Evolutionary conservation across 306 rosid genomes (phyloP), one percentile per base, ranked within the genome.

Genomic region (Gynostemma pentaphyllum): DNA sequence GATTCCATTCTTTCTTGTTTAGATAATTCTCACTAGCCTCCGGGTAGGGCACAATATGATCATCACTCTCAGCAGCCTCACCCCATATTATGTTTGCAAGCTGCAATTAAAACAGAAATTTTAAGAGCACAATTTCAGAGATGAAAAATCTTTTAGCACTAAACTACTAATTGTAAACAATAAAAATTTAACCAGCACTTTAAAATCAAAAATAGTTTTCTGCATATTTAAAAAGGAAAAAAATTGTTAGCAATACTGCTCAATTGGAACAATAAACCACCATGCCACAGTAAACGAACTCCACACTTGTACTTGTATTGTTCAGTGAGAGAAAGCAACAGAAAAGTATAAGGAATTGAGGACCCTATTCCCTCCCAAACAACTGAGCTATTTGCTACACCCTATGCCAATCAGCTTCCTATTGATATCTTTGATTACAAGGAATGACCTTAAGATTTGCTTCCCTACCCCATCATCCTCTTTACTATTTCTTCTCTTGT

Each of bases 31-130:
- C 87, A 70, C 79, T 73, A 74, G 73, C 83, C 77, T 78, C 84
- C 0, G 79, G 78, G 71, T 79, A 86, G 53, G 95, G 99, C 78
- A 88, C 95, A 78, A 88, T 86, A 76, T 92, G 96, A 70, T 88
- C 99, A 79, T 82, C 89, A 64, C 67, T 79, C 72, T 82, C 95
- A 50, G 69, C 75, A 55, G 75, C 79, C 80, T 88, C 96, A 71
- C 76, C 94, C 95, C 96, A 88, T 88, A 92, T 73, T 84, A 92
- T 88, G 78, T 86, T 84, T 18, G 82, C 79, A 55, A 92, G 87
- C 99, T 88, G 99, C 82, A 75, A 80, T 62, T 30, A 29, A 45
- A 68, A 56, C 23, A 36, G 36, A 36, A 36, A 54, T 16, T n/a
- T 4, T 34, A 18, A 37, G 54, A 53, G 36, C 11, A 18, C 7